Evolutionary conservation across 495 filamentous ascomycete genomes (phyloP).

Genomic region (Hypoxylon lenormandii): DNA sequence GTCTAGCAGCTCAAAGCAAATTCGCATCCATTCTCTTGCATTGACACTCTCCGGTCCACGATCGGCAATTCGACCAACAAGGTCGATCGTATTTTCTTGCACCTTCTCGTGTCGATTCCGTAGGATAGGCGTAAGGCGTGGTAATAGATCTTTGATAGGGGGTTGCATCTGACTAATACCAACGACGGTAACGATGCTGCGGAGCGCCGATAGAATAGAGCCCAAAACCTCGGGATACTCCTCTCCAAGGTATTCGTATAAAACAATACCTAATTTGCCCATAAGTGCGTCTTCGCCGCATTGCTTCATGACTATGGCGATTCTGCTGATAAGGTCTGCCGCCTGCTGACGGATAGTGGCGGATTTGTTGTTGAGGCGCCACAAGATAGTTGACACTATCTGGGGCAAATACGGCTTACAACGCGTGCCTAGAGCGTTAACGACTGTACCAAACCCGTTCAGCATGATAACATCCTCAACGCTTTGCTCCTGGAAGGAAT

Average conservation of each 20-base stretch:
- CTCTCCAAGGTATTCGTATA: constrained; percentile 98
- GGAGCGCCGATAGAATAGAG: constrained; percentile 92
- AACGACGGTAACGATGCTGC: constrained; percentile 96
- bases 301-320: constrained; percentile 98
- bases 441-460: constrained; percentile 98
- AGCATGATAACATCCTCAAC: constrained; percentile 96
- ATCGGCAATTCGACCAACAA: constrained; percentile 98
- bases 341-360: constrained; percentile 96
- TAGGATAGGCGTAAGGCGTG: constrained; percentile 93
- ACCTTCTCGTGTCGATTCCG: constrained; percentile 99
- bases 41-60: constrained; percentile 95
- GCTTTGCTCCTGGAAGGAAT: constrained; percentile 97
- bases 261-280: constrained; percentile 94
- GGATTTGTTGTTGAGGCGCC: constrained; percentile 96
- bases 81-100: constrained; percentile 99
- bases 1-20: constrained; percentile 98
- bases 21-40: constrained; percentile 99
- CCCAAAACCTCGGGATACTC: constrained; percentile 98
- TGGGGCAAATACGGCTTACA: constrained; percentile 97
- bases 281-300: constrained; percentile 95
- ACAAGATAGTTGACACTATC: constrained; percentile 96
- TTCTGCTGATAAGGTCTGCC: constrained; percentile 94
- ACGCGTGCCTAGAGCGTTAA: constrained; percentile 91
- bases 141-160: constrained; percentile 96
- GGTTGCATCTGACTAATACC: constrained; percentile 99